phyloP scores from a whole-genome alignment of 2,329 filamentous ascomycete species.

The Lojkania enalia region DNA sequence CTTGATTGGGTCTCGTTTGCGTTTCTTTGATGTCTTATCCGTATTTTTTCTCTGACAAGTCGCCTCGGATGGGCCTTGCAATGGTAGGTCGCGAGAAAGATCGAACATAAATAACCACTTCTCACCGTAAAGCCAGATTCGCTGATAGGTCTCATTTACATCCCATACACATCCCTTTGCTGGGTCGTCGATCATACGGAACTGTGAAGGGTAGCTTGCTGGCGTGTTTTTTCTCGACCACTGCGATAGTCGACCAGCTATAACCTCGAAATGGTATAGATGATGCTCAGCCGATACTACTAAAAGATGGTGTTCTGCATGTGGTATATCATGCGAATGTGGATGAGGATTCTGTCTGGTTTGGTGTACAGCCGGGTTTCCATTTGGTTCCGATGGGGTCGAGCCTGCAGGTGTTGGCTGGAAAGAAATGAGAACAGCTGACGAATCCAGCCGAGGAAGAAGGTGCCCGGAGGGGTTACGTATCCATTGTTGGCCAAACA shows the following conservation, averaged over 20 bases:
- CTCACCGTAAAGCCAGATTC: slow-evolving; percentile 85
- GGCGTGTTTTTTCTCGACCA: slow-evolving; percentile 86
- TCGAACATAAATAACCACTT: slow-evolving; percentile 94
- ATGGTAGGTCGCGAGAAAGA: slow-evolving; percentile 67
- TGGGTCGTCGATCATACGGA: slow-evolving; percentile 74
- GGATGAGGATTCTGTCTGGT: slow-evolving; percentile 56
- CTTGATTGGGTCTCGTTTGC: slow-evolving; percentile 29
- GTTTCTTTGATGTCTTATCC: slow-evolving; percentile 28
- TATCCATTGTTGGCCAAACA: slow-evolving; percentile 70
- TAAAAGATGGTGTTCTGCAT: slow-evolving; percentile 59
- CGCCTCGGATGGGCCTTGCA: slow-evolving; percentile 14
- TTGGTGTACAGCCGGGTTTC: slow-evolving; percentile 54
- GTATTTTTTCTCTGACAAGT: slow-evolving; percentile 6
- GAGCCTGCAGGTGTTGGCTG: slow-evolving; percentile 39
- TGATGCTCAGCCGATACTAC: slow-evolving; percentile 67
- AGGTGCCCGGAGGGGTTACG: slow-evolving; percentile 67
- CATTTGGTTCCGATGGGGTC: slow-evolving; percentile 41
- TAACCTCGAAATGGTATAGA: slow-evolving; percentile 77
- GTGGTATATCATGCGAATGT: slow-evolving; percentile 60
- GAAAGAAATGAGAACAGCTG: slow-evolving; percentile 53
- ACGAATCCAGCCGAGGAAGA: slow-evolving; percentile 51
- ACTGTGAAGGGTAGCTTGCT: slow-evolving; percentile 72
- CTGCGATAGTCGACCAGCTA: slow-evolving; percentile 74
- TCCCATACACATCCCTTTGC: slow-evolving; percentile 89
- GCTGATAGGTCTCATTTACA: slow-evolving; percentile 53